Evolutionary conservation across 1,284 basidiomycete species (phyloP).

Genomic region (Ganoderma boninense): DNA sequence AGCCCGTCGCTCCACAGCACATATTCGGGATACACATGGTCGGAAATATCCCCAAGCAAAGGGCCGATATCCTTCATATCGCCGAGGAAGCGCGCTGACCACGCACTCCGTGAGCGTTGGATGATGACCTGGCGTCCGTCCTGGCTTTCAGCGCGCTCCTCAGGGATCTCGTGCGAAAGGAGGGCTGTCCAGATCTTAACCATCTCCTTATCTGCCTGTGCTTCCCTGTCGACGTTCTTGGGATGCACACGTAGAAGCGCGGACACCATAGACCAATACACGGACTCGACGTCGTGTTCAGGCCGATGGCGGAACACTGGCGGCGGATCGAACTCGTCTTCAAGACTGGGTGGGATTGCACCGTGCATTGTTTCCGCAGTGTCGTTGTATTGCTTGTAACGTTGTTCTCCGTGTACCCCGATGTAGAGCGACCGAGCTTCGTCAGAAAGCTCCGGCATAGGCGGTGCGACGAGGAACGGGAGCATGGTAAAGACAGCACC

Average conservation of each 20-base stretch:
- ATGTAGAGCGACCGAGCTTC: neutral
- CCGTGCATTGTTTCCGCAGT: neutral
- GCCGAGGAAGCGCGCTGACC: neutral
- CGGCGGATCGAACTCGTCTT: neutral
- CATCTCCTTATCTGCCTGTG: too few relatives aligned
- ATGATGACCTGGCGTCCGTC: neutral
- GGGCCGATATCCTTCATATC: neutral
- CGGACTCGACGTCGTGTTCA: constrained; percentile 10
- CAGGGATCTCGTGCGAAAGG: neutral
- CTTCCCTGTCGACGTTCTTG: neutral
- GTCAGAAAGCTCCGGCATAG: neutral
- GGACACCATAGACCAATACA: constrained; percentile 1
- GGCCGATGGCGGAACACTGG: neutral
- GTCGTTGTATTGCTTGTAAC: neutral
- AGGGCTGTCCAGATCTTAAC: neutral
- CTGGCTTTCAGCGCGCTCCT: neutral
- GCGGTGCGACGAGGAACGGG: neutral
- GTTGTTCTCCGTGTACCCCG: neutral
- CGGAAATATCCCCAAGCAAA: neutral
- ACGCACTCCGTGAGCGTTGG: neutral
- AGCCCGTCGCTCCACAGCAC: neutral
- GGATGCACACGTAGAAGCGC: neutral
- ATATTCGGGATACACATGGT: neutral
- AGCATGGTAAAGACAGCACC: neutral
- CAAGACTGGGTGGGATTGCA: neutral